Evolutionary conservation across 306 rosid species (phyloP).

Genomic region (Carpinus fangiana): DNA sequence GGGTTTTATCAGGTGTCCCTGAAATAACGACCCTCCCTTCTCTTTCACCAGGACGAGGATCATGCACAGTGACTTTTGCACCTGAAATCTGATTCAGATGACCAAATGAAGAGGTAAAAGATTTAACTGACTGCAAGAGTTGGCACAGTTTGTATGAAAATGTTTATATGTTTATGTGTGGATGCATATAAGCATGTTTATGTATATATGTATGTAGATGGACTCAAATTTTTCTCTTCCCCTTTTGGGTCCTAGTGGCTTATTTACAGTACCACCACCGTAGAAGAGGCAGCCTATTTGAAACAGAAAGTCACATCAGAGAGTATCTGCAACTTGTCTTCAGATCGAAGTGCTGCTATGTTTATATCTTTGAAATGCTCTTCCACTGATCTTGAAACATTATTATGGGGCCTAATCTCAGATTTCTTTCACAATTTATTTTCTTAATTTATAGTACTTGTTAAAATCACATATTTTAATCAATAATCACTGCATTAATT

Average conservation of each 20-base stretch:
- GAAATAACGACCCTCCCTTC: slow-evolving; percentile 65
- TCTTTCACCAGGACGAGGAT: slow-evolving; percentile 49
- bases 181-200: background rate
- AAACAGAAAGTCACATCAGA: background rate
- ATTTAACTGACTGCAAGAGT: background rate
- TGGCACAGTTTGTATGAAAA: background rate
- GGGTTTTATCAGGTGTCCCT: slow-evolving; percentile 69
- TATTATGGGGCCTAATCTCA: background rate
- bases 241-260: background rate
- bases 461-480: background rate
- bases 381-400: background rate
- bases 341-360: background rate
- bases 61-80: slow-evolving; percentile 54
- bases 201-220: background rate
- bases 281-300: background rate
- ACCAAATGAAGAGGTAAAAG: background rate
- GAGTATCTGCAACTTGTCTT: background rate
- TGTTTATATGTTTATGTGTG: background rate
- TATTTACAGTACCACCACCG: background rate
- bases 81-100: slow-evolving; percentile 65
- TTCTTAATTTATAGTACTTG: background rate
- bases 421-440: too few relatives aligned
- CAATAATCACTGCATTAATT: background rate
- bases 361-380: background rate
- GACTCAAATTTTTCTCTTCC: background rate